Evolutionary conservation across 177 flowering plant species (phyloP), one percentile per base, ranked within the genome.

Genomic region (Vitis hybrid): DNA sequence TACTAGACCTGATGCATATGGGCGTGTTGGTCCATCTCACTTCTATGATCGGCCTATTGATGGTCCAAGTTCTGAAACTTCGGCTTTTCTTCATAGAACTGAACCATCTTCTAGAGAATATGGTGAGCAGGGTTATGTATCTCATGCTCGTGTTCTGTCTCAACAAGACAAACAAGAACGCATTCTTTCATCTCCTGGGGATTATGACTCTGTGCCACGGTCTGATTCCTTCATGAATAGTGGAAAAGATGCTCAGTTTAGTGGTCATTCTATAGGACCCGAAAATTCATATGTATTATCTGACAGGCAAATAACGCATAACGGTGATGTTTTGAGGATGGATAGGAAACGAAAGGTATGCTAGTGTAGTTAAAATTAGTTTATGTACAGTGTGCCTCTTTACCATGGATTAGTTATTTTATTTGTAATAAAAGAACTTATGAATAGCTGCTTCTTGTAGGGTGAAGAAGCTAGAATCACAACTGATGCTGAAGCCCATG

Each of bases 271-370:
- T 65, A 20, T 74, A 52, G 86, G 86, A 64, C 52, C 82, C 11
- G 97, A 87, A 65, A 82, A 75, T 82, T 66, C 84, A 26, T 76
- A 71, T 78, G 50, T 82, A 53, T 58, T 82, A 67, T 70, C 94
- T 69, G 87, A 86, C 19, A 85, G 78, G 69, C 81, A 74, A 70
- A 71, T 74, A 64, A 64, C 48, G 5, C 74, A 70, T 51, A 83
- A 79, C 56, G 95, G 86, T 7, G 83, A 82, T 70, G 84, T 78
- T 66, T 56, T 83, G 49, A 74, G 87, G 60, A 64, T 82, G 72
- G 95, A 90, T 65, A 86, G 84, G 77, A 96, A 94, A 70, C 91
- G 95, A 58, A 96, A 96, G 95, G 98, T 96, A 80, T 72, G n/a
- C 12, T 51, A 2, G 2, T 20, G 51, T 33, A 15, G 60, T 29